Base-by-base conservation (phyloP, 164 flowering plant species). In the Chimonanthus praecox region DNA sequence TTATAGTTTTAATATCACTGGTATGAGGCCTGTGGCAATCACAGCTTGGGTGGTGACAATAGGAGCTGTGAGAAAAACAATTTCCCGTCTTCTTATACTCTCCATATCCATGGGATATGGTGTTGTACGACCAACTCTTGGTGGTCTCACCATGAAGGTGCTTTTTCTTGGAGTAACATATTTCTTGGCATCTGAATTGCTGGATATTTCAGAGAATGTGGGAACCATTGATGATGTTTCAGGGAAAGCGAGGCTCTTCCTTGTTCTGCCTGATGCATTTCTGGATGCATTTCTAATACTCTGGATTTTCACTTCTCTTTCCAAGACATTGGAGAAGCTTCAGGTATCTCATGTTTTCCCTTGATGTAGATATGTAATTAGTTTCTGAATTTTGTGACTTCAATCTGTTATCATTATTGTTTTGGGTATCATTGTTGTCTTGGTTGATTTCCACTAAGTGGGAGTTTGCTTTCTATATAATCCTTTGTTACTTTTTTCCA, bases 291-390 rank as follows among this genome's bases (percentile, higher is more conserved):
- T 90, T 79, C 75, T 95, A 64, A 93, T 91, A 61, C 69, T 90
- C 66, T 95, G 99, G 99, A 95, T 95, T 75, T 93, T 95, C 81
- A 88, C 97, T 67, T 89, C 99, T 77, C 97, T 95, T 75, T 90
- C 97, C 46, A 88, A 81, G 78, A 95, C 98, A 73, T 79, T 95
- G 45, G 97, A 89, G 78, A 92, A 92, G 81, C 84, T 95, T 51
- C 99, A 95, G 99, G 99, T 95, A 84, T 74, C 74, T 60, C 18
- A 64, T 64, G 4, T 71, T 60, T 70, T 58, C 6, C 16, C 7
- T 8, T n/a, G 16, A 49, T 61, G 60, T 54, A n/a, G 16, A 9
- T 54, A 54, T 54, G 16, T 54, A 10, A 3, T 54, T 54, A 13
- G 5, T 15, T 9, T 9, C 11, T 13, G 16, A 54, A 54, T 11